phyloP scores from a whole-genome alignment of 1,284 basidiomycete genomes.

The Irpex sp. region DNA sequence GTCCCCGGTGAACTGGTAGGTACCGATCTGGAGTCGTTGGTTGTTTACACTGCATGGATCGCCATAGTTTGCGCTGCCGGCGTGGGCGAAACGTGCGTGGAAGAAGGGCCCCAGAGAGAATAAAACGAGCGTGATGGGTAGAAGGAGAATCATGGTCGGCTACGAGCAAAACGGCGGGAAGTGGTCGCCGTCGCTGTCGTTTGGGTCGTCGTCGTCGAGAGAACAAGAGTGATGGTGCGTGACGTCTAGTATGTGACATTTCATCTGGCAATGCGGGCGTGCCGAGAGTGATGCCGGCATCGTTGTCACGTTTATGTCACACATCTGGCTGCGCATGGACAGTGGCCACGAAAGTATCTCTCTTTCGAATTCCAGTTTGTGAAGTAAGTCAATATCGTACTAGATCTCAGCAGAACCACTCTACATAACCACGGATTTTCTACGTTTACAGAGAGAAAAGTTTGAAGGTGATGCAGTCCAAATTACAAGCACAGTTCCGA shows the following conservation, averaged over 20 bases:
- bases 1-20: slow-evolving; percentile 75
- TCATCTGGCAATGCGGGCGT: too few species aligned
- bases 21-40: slow-evolving; percentile 69
- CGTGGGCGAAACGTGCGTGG: slow-evolving; percentile 22
- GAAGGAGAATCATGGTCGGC: slow-evolving; percentile 18
- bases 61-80: slow-evolving; percentile 42
- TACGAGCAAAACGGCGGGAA: not conserved
- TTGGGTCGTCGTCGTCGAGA: not conserved
- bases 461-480: too few species aligned
- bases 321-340: too few species aligned
- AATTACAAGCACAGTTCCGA: too few species aligned
- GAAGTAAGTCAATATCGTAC: too few species aligned
- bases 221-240: not conserved
- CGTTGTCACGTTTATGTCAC: too few species aligned
- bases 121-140: slow-evolving; percentile 39
- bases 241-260: not conserved
- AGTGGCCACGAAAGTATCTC: too few species aligned
- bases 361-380: too few species aligned
- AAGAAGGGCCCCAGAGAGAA: slow-evolving; percentile 23
- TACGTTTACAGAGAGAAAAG: too few species aligned
- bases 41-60: slow-evolving; percentile 48
- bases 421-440: too few species aligned
- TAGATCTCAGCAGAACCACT: too few species aligned
- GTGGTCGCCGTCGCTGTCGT: not conserved
- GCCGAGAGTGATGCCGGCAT: too few species aligned